Evolutionary conservation across 306 rosid species (phyloP), one percentile per base, ranked within the genome.

Genomic region (Adenanthera pavonina): DNA sequence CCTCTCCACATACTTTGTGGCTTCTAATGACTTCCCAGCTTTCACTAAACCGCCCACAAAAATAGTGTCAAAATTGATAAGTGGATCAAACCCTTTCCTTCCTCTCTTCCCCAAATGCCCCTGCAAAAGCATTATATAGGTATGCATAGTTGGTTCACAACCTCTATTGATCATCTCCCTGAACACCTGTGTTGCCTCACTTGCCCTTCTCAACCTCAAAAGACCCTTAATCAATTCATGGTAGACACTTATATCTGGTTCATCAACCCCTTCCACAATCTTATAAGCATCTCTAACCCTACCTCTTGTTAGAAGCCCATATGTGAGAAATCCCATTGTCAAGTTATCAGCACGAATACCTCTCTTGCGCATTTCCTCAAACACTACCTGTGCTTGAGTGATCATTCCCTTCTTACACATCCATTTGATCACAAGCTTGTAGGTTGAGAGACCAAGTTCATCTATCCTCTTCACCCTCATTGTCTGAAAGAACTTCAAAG

Each of bases 1-100:
- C 87, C 97, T 95, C 89, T 95, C 97, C 70, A 91, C 97, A 79
- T 87, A 95, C 91, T 95, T 92, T 5, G 85, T 83, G 44, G 95
- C 94, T 78, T 95, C 97, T 72, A 86, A 47, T 2, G 91, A 83
- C 74, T 70, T 84, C 3, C 91, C 87, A 0, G 66, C 89, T 79
- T 85, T 88, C 79, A 88, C 89, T 81, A 88, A 47, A 41, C 91
- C 91, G 36, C 98, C 98, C 78, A 94, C 96, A 77, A 94, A 94
- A 73, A 95, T 92, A 62, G 91, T 84, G 83, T 95, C 95, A 33
- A 92, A 95, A 81, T 90, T 91, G 77, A 89, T 83, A 54, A 90
- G 88, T 7, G 95, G 95, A 72, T 90, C 97, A 13, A 57, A 11
- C n/a, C 97, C 98, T 72, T 89, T 92, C 85, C 91, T 83, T 5